Evolutionary conservation across 352 stramenopile genomes (phyloP).

Genomic region (Pythium inflatum): DNA sequence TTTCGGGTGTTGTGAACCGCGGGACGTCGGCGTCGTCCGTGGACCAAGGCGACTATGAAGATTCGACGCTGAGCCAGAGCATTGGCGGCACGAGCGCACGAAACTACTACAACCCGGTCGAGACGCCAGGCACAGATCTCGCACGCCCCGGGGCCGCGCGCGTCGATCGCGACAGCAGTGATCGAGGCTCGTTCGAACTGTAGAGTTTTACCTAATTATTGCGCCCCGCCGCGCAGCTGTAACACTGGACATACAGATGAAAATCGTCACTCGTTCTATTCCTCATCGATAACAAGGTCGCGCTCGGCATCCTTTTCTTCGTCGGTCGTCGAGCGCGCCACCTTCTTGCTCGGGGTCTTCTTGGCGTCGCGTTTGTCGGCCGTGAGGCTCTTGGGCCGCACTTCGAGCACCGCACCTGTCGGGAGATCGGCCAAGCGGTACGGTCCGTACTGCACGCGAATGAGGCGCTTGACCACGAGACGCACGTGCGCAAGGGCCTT

Average conservation of each 20-base stretch:
- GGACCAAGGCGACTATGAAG: conserved; percentile 30
- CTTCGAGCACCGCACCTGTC: conserved; percentile 77
- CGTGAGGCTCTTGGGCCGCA: conserved; percentile 58
- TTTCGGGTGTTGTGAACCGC: conserved; percentile 25
- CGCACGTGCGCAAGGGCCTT: conserved; percentile 87
- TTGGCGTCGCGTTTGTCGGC: conserved; percentile 31
- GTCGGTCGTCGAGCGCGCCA: neutral
- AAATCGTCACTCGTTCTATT: too few relatives aligned
- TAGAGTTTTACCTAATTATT: conserved; percentile 41
- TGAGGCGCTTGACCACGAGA: conserved; percentile 87
- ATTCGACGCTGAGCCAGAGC: conserved; percentile 32
- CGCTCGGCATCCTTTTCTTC: conserved; percentile 10
- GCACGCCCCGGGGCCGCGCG: conserved; percentile 18
- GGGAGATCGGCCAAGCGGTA: conserved; percentile 85
- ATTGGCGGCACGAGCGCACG: conserved; percentile 16
- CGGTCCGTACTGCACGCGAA: conserved; percentile 89
- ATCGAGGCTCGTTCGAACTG: conserved; percentile 68
- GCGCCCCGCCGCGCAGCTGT: neutral
- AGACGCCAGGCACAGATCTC: conserved; percentile 40
- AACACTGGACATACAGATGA: neutral
- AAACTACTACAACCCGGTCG: conserved; percentile 66
- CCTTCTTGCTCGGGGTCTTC: conserved; percentile 9
- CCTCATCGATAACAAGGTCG: neutral
- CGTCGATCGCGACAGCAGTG: conserved; percentile 41
- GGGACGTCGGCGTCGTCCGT: conserved; percentile 35